These are phyloP conservation scores for Crithidia thermophila DNA, from an alignment of 208 protist genomes.

Conservation along the genomic window DNA sequence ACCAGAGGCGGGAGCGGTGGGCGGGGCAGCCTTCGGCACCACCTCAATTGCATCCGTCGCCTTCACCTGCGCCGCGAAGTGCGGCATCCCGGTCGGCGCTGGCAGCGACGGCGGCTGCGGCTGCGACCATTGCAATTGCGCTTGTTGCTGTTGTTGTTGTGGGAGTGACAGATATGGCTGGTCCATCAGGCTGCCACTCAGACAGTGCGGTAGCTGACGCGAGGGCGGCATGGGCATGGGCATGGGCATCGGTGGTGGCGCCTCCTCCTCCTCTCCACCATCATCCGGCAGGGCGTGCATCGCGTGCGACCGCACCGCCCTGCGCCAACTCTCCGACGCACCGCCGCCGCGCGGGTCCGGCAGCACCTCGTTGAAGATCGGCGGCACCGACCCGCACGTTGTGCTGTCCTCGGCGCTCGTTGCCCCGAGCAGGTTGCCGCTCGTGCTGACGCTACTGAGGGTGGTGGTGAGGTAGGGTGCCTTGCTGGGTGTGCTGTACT, in stretches of 20 bases:
- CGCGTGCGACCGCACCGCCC: background rate
- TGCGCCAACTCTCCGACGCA: background rate
- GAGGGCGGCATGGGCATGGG: background rate
- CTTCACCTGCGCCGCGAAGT: background rate
- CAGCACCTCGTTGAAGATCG: background rate
- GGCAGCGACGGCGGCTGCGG: too few relatives aligned
- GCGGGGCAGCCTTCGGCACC: background rate
- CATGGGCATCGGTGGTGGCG: too few relatives aligned
- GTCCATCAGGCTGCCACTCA: background rate
- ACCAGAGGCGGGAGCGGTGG: background rate
- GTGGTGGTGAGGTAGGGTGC: too few relatives aligned
- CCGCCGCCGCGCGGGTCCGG: background rate
- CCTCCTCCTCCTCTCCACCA: too few relatives aligned
- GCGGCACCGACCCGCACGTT: too few relatives aligned
- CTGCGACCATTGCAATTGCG: too few relatives aligned
- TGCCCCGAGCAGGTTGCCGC: background rate
- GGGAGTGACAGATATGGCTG: background rate
- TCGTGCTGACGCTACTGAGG: background rate
- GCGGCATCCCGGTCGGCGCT: too few relatives aligned
- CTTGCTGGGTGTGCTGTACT: too few relatives aligned
- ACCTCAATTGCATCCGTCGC: conserved; percentile 3
- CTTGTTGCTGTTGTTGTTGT: background rate
- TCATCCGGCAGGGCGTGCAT: too few relatives aligned
- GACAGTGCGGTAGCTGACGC: background rate
- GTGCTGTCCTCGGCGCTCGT: conserved; percentile 1